phyloP scores from a whole-genome alignment of 1,284 basidiomycete genomes.

The Anthracocystis walkeri region DNA sequence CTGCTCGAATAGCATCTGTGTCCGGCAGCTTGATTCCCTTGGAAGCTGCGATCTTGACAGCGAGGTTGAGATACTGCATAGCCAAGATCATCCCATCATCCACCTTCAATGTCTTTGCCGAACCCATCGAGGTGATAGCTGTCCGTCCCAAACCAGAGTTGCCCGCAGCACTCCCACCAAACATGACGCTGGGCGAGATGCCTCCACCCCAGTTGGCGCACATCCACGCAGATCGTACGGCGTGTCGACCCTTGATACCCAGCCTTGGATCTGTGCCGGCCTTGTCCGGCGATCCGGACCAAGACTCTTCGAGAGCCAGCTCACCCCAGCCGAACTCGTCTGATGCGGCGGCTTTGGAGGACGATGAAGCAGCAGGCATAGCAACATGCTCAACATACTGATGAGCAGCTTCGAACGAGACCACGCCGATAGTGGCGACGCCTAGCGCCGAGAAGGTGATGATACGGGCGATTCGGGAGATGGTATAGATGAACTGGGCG shows the following conservation, averaged over 20 bases:
- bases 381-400: constrained; percentile 65
- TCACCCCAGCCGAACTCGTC: constrained; percentile 50
- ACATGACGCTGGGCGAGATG: constrained; percentile 56
- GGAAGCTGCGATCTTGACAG: constrained; percentile 47
- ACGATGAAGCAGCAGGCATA: constrained; percentile 42
- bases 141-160: constrained; percentile 37
- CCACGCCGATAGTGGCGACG: constrained; percentile 42
- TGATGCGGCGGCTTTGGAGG: constrained; percentile 1
- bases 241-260: constrained; percentile 63
- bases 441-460: constrained; percentile 56
- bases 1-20: constrained; percentile 29
- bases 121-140: constrained; percentile 33
- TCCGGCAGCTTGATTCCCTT: constrained; percentile 60
- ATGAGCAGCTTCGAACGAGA: constrained; percentile 61
- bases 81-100: constrained; percentile 57
- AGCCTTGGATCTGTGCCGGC: constrained; percentile 59
- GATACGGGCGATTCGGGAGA: constrained; percentile 66
- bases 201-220: constrained; percentile 64
- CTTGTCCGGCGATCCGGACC: constrained; percentile 25
- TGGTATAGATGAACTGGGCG: constrained; percentile 57
- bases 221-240: constrained; percentile 65
- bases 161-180: constrained; percentile 37
- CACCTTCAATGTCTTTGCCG: constrained; percentile 21
- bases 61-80: constrained; percentile 53
- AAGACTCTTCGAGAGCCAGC: constrained; percentile 48